phyloP scores from a whole-genome alignment of 106 monocot genomes.

The Dendrobium officinale region DNA sequence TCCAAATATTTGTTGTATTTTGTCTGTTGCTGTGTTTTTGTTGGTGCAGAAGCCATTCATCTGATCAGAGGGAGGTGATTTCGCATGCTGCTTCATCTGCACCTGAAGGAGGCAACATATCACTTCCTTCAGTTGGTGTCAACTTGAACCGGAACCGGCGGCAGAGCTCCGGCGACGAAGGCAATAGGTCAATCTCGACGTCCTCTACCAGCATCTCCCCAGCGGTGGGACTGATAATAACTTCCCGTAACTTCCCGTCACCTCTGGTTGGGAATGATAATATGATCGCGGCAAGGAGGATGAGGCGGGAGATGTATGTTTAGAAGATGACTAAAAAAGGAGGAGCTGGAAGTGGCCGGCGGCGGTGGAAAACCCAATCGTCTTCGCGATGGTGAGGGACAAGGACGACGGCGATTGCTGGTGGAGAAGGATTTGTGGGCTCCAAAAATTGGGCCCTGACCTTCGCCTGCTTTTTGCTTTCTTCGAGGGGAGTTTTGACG shows the following conservation, averaged over 20 bases:
- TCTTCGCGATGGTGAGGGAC: conserved; percentile 54
- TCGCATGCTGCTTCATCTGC: background rate
- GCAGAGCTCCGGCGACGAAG: conserved; percentile 20
- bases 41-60: conserved; percentile 13
- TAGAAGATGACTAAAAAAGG: conserved; percentile 19
- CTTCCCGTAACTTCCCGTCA: conserved; percentile 15
- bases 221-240: conserved; percentile 30
- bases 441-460: too few species aligned
- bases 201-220: conserved; percentile 88
- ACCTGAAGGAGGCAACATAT: background rate
- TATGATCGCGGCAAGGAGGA: conserved; percentile 22
- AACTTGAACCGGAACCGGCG: conserved; percentile 70
- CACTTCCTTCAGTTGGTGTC: conserved; percentile 18
- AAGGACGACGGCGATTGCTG: conserved; percentile 39
- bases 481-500: too few species aligned
- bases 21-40: conserved; percentile 29
- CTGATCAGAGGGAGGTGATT: conserved; percentile 10
- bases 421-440: background rate
- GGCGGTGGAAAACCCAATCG: conserved; percentile 73
- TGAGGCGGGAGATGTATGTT: conserved; percentile 26
- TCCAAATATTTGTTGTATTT: background rate
- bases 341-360: conserved; percentile 65
- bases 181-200: conserved; percentile 36
- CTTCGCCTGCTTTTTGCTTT: too few species aligned
- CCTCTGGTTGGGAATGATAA: conserved; percentile 1